Conservation (phyloP, 2,329 filamentous ascomycete genomes). For the Calonectria leucothoes region DNA sequence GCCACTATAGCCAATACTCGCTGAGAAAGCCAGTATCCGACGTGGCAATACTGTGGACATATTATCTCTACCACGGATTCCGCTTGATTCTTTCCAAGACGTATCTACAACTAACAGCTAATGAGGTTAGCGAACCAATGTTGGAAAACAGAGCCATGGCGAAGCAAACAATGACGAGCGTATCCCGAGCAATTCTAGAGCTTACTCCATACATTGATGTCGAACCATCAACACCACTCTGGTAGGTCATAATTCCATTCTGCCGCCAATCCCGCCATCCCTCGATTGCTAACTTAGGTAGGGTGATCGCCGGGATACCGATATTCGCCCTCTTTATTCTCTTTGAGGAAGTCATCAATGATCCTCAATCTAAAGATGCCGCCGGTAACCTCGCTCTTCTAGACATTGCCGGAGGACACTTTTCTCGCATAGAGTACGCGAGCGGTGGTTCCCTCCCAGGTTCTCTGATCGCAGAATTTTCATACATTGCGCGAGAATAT, state of each 20-base stretch:
- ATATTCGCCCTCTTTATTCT: conserved; percentile 35
- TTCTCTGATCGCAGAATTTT: conserved; percentile 33
- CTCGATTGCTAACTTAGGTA: neutral
- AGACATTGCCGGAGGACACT: conserved; percentile 35
- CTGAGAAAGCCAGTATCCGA: conserved; percentile 22
- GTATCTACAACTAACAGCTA: conserved; percentile 21
- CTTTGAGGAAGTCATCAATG: conserved; percentile 36
- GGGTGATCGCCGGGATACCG: conserved; percentile 35
- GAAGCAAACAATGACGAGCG: conserved; percentile 19
- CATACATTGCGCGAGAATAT: conserved; percentile 36
- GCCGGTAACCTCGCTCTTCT: conserved; percentile 32
- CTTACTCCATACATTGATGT: conserved; percentile 36
- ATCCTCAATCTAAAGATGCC: conserved; percentile 26
- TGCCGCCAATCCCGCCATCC: too few relatives aligned
- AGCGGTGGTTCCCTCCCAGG: conserved; percentile 29
- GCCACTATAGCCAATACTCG: neutral
- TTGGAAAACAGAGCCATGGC: neutral
- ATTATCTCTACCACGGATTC: conserved; percentile 35
- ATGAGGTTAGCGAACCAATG: neutral
- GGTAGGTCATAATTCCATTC: conserved; percentile 10
- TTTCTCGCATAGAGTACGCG: conserved; percentile 33
- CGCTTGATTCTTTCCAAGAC: conserved; percentile 27
- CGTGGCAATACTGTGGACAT: conserved; percentile 25
- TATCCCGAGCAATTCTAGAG: conserved; percentile 32
- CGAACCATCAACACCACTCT: conserved; percentile 34